Conservation (phyloP, 2,329 filamentous ascomycete species). For the Microdochium bolleyi region DNA sequence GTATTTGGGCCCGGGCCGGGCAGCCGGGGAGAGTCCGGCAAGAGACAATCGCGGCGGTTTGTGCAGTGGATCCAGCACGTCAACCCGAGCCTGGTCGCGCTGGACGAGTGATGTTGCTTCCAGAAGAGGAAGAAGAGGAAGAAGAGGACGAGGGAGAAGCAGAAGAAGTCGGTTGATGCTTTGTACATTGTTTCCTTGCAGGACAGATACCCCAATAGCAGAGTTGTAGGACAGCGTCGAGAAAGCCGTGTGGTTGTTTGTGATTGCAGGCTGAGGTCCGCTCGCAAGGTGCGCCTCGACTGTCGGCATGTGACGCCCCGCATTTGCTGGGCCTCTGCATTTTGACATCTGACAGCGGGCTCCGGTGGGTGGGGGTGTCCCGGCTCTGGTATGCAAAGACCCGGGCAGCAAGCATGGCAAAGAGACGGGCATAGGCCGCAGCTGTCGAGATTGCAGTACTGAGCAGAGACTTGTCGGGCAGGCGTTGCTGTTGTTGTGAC, state of each 20-base stretch:
- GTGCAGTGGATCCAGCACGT: not conserved
- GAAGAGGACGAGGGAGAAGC: slow-evolving; percentile 1
- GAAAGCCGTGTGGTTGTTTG: slow-evolving; percentile 11
- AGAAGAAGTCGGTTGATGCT: slow-evolving; percentile 4
- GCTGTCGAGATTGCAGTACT: too few species aligned
- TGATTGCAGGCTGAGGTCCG: slow-evolving; percentile 13
- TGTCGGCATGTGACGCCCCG: not conserved
- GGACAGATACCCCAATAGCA: slow-evolving; percentile 6
- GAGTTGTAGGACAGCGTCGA: slow-evolving; percentile 13
- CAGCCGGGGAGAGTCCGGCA: not conserved
- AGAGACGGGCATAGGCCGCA: not conserved
- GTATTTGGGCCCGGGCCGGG: slow-evolving; percentile 1
- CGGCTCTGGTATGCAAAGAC: not conserved
- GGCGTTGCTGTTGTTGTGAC: not conserved
- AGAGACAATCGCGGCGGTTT: not conserved
- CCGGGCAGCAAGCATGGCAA: not conserved
- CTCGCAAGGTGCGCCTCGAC: not conserved
- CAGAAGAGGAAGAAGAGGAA: not conserved
- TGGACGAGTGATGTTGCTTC: not conserved
- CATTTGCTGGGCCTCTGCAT: not conserved
- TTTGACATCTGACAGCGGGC: not conserved
- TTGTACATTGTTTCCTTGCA: not conserved
- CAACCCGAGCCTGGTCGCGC: not conserved
- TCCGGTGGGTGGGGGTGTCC: not conserved
- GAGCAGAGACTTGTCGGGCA: not conserved